Percentiles rank a stretch among this genome's conserved stretches.
These are phyloP conservation scores for Neonectria sp. DNA, from an alignment of 2,329 filamentous ascomycete species.

Conservation along the genomic window DNA sequence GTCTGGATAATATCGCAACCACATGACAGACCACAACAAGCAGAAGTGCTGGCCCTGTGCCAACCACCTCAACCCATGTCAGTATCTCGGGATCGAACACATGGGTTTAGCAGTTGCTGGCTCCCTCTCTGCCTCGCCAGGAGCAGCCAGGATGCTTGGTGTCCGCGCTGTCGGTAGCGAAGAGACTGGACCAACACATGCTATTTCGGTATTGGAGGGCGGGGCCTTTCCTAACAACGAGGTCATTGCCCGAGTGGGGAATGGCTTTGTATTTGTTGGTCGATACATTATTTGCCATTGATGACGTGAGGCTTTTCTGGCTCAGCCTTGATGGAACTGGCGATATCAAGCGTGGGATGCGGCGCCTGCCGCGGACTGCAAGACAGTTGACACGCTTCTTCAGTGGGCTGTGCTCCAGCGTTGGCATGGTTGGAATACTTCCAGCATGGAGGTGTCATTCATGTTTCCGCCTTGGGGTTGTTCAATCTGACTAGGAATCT, in stretches of 20 bases:
- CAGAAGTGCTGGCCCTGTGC: not conserved
- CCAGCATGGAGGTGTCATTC: not conserved
- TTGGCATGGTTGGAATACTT: too few species aligned
- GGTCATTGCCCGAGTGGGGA: not conserved
- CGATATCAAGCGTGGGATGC: not conserved
- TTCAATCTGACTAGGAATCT: not conserved
- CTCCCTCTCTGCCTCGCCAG: not conserved
- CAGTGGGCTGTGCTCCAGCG: not conserved
- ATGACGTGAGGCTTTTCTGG: not conserved
- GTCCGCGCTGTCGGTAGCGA: conserved; percentile 24
- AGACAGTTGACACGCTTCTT: not conserved
- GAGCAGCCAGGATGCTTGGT: not conserved
- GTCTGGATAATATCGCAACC: not conserved
- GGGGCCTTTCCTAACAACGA: not conserved
- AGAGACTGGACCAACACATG: conserved; percentile 26
- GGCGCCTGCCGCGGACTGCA: not conserved
- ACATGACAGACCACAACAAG: not conserved
- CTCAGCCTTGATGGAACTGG: not conserved
- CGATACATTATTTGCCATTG: not conserved
- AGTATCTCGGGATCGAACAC: not conserved
- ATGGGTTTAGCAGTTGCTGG: not conserved
- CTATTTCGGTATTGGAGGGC: conserved; percentile 6
- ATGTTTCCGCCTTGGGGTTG: not conserved
- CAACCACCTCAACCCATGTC: not conserved
- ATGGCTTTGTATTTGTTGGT: not conserved